These are phyloP conservation scores for Pterocarpus macrocarpus DNA, from an alignment of 306 rosid genomes.

Conservation along the genomic window DNA sequence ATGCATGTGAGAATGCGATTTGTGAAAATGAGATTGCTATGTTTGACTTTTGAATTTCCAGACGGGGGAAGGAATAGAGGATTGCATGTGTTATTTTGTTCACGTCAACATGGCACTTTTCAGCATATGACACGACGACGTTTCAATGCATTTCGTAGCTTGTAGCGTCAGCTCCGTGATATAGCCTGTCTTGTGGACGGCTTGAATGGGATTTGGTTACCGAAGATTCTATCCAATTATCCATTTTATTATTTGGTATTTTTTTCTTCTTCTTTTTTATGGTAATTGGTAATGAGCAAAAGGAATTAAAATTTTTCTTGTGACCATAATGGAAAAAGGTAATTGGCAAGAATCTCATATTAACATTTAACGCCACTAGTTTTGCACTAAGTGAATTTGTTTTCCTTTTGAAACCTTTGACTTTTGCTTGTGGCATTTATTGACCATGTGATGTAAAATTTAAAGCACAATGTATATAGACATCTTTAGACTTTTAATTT, in stretches of 20 bases:
- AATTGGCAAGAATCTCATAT: too few species aligned
- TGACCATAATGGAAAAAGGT: too few species aligned
- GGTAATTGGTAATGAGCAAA: background rate
- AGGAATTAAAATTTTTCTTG: background rate
- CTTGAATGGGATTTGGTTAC: background rate
- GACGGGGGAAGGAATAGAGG: background rate
- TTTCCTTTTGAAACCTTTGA: slow-evolving; percentile 17
- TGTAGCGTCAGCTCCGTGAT: background rate
- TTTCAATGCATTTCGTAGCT: background rate
- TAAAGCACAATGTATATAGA: slow-evolving; percentile 22
- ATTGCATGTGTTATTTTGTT: slow-evolving; percentile 5
- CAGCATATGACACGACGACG: background rate
- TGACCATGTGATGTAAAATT: background rate
- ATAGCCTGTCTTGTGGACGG: slow-evolving; percentile 10
- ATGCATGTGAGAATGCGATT: slow-evolving; percentile 36
- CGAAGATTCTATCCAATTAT: background rate
- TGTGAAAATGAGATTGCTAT: background rate
- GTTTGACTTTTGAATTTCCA: slow-evolving; percentile 41
- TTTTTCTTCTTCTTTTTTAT: too few species aligned
- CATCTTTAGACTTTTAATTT: background rate
- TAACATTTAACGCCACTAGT: too few species aligned
- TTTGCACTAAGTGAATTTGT: background rate
- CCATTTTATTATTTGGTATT: background rate
- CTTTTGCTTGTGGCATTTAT: slow-evolving; percentile 23
- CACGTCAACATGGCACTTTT: slow-evolving; percentile 29